Evolutionary conservation across 768 basidiomycete genomes (phyloP), one percentile per base, ranked within the genome.

Genomic region (Boletus bicolor): DNA sequence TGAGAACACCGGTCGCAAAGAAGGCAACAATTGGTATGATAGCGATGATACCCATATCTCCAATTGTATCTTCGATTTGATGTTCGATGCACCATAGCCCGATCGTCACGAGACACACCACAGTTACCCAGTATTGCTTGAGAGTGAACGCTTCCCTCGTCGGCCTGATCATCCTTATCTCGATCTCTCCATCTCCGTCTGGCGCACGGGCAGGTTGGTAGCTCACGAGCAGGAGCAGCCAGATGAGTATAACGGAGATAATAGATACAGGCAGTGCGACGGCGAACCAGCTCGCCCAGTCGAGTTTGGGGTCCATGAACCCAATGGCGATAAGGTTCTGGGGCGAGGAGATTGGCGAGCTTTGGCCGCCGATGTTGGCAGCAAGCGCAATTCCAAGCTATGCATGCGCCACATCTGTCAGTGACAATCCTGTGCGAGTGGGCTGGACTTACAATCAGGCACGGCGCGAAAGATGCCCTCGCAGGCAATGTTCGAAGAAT

Each of bases 31-130:
- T 80, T 0, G 96, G 97, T 44, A 99, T 79, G 61, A 98, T 85
- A 2, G 96, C 95, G 60, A 99, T 94, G 64, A 98, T 81, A 32
- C 97, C 97, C 95, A 98, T 99, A 70, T 98, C 94, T 1, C 97
- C 97, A 4, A 98, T 79, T 45, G 76, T 75, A 7, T 76, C 71
- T 66, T 95, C 84, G 51, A 98, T 82, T 64, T 76, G 72, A 65
- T 91, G 88, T 60, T 89, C 94, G 39, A 93, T 70, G 65, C 93
- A 95, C 95, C 96, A 98, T 51, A 98, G 73, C 7, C 63, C 80
- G 62, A 99, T 98, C 3, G 97, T 98, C 49, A 79, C 71, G 26
- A 94, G 58, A 61, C 91, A 94, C 28, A 99, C 86, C 53, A 86
- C 78, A 2, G 84, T 77, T 11, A 98, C 95, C 83, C 87, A 98